Evolutionary conservation across 2,329 filamentous ascomycete genomes (phyloP), one percentile per base, ranked within the genome.

Genomic region (Aspergillus bombycis): DNA sequence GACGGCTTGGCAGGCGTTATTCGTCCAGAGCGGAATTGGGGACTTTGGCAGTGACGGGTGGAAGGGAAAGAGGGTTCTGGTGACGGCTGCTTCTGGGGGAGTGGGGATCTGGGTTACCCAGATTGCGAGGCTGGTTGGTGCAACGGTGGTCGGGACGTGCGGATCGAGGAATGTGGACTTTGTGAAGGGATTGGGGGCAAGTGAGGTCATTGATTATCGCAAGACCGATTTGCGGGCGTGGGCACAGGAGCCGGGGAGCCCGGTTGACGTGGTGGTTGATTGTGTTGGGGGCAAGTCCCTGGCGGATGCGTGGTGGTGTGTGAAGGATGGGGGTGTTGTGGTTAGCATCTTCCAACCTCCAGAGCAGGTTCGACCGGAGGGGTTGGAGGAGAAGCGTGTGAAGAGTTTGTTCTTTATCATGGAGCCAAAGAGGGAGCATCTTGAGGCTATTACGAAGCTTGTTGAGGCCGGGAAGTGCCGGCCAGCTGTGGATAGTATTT

Each of bases 51-150:
- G 55, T 23, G 26, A 32, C 5, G 67, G 48, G 6, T 71, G 68
- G 65, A 65, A 64, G n/a, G 73, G 71, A 6, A 81, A 80, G 68
- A 68, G 75, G n/a, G 70, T 84, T 5, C 73, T 82, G 12, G 71
- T 84, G 16, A 82, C 78, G 5, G 82, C 75, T 54, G 81, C 81
- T 1, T 78, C 80, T 5, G 81, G 82, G 4, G 75, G 76, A 4
- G 79, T 82, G 1, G 82, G 82, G 4, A 71, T 77, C 36, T 83
- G 80, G 81, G 71, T 76, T 28, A 72, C 81, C 56, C 81, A 82
- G 60, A 12, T 73, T 26, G 71, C 62, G 7, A 55, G 23, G 7
- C 12, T 71, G 23, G 38, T 65, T 0, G 71, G 81, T 1, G 73
- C 74, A 2, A 69, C 77, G 45, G 79, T 83, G 5, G 68, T 81